Evolutionary conservation across 2,329 filamentous ascomycete species (phyloP), one percentile per base, ranked within the genome.

Genomic region (Trichoderma hamatum): DNA sequence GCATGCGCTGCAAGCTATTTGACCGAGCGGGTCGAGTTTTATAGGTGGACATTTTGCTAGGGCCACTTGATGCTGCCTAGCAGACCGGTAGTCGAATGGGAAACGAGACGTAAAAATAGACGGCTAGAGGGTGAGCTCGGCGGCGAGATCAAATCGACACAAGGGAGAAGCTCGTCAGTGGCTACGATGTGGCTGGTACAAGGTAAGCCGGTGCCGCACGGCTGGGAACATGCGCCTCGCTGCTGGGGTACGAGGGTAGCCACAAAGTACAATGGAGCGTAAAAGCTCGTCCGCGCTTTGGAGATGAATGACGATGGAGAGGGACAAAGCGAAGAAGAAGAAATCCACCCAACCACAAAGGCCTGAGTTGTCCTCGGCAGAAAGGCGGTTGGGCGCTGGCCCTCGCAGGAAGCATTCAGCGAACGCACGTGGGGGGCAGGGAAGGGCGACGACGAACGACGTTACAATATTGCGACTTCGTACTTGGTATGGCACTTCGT

Each of bases 1-100:
- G 80, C 86, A 89, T 88, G 70, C 81, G 82, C 76, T 87, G 82
- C 72, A 89, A 83, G 76, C 83, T 87, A 74, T 83, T 82, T 71
- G 81, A 80, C 73, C 80, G 79, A 63, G 68, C 71, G 10, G 72
- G 71, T 14, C 69, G 70, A 65, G 69, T 66, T 60, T 70, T 72
- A 60, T 66, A 56, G 49, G 68, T 63, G 36, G 69, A 68, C 69
- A 70, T 70, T 34, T 52, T 62, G 68, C 61, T 30, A 32, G 43
- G 51, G 54, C 51, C 28, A 39, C 54, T 43, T 51, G 34, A 59
- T 26, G 10, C 54, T 59, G 39, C 54, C 64, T 55, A 34, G 58
- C 64, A 21, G 24, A 30, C 19, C 58, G 30, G 36, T 36, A 16
- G 13, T 63, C 60, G 30, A 63, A 28, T 14, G 54, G 52, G 26